Conservation (phyloP, 176 grass and related monocot species). For the Juncus effusus region DNA sequence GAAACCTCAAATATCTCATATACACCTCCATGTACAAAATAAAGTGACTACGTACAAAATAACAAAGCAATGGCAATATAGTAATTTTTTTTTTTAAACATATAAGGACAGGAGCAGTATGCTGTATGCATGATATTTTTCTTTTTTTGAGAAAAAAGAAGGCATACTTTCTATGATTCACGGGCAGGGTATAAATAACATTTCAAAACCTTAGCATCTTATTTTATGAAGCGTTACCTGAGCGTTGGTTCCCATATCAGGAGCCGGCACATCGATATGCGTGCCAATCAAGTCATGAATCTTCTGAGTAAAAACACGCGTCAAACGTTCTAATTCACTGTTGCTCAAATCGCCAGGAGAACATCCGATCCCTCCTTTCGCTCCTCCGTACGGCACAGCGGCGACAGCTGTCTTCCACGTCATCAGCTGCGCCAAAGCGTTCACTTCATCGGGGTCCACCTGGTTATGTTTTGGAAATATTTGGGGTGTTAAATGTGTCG, state of each 20-base stretch:
- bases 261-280: conserved; percentile 88
- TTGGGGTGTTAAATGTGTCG: no score
- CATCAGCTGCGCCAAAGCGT: conserved; percentile 95
- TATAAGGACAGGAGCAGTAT: no score
- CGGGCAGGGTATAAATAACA: no score
- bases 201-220: no score
- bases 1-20: neutral
- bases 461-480: conserved; percentile 4
- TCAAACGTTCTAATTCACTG: conserved; percentile 87
- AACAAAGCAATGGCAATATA: no score
- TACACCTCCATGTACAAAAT: neutral
- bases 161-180: no score
- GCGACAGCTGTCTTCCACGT: conserved; percentile 98
- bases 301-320: conserved; percentile 98
- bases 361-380: conserved; percentile 94
- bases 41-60: no score
- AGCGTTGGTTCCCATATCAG: conserved; percentile 93
- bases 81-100: no score
- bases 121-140: no score
- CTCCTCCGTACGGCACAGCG: conserved; percentile 85
- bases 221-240: conserved; percentile 33
- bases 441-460: conserved; percentile 96
- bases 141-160: no score
- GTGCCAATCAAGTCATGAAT: conserved; percentile 92
- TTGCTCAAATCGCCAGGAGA: conserved; percentile 64